These are phyloP conservation scores for Epichloe amarillans DNA, from an alignment of 2,329 filamentous ascomycete species.

Conservation along the genomic window DNA sequence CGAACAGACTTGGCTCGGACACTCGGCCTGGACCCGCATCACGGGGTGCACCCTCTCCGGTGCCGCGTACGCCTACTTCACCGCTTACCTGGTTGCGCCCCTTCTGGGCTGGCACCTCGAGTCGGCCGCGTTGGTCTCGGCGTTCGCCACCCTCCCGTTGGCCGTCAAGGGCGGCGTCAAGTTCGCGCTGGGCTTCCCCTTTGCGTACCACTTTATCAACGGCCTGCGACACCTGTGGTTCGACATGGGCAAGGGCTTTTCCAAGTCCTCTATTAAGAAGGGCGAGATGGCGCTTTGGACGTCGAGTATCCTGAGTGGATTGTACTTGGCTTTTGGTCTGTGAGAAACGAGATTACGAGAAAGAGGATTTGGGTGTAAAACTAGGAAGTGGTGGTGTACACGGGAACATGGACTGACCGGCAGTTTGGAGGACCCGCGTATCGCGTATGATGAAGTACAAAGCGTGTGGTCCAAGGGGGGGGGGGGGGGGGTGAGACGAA, in stretches of 20 bases:
- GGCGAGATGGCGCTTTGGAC: constrained; percentile 36
- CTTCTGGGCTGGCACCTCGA: constrained; percentile 52
- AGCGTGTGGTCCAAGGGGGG: neutral
- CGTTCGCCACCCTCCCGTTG: constrained; percentile 45
- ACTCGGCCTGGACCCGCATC: constrained; percentile 64
- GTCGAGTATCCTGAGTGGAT: constrained; percentile 26
- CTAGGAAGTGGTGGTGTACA: neutral
- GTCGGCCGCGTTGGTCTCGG: constrained; percentile 44
- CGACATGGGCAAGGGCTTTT: constrained; percentile 38
- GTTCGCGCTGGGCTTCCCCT: constrained; percentile 44
- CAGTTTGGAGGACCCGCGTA: neutral
- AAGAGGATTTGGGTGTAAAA: neutral
- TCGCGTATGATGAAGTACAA: neutral
- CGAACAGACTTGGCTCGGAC: constrained; percentile 73
- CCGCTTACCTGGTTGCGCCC: constrained; percentile 70
- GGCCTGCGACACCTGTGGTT: constrained; percentile 41
- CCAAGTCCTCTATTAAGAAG: constrained; percentile 31
- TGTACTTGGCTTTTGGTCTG: constrained; percentile 36
- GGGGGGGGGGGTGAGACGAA: too few species aligned
- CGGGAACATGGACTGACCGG: neutral
- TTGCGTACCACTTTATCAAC: constrained; percentile 43
- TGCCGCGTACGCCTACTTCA: constrained; percentile 64
- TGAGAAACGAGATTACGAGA: constrained; percentile 15
- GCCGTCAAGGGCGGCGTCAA: constrained; percentile 45
- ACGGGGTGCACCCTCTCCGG: constrained; percentile 64